Conservation (phyloP, 257 asterid species). For the Paraleonurus japonicus region DNA sequence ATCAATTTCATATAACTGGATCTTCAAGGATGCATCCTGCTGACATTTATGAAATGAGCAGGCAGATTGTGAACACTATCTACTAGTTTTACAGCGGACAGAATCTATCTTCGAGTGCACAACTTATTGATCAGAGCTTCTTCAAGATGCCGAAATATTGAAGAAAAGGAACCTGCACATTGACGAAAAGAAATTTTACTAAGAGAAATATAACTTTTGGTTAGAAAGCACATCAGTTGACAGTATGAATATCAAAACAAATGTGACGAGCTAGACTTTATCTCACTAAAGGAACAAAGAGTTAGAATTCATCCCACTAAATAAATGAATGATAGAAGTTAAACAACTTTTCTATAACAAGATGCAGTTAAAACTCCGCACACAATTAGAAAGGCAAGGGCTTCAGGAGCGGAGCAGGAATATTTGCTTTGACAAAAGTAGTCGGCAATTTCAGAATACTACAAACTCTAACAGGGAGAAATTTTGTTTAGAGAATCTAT, state of each 20-base stretch:
- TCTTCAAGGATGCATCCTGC: background rate
- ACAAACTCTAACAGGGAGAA: background rate
- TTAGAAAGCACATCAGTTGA: background rate
- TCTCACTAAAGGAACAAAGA: background rate
- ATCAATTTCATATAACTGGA: background rate
- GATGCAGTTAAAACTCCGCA: background rate
- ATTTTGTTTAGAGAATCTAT: background rate
- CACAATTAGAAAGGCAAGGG: background rate
- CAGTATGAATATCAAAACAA: background rate
- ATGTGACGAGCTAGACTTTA: too few relatives aligned
- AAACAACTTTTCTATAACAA: background rate
- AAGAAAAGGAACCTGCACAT: slow-evolving; percentile 55
- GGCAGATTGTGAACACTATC: background rate
- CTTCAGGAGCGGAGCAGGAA: background rate
- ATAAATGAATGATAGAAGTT: background rate
- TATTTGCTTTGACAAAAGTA: background rate
- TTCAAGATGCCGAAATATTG: slow-evolving; percentile 55
- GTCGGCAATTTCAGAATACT: background rate
- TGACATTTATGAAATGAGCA: background rate
- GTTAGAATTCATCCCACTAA: background rate
- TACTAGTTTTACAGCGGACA: slow-evolving; percentile 22
- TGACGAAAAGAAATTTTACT: background rate
- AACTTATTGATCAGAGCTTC: slow-evolving; percentile 44
- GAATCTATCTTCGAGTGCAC: slow-evolving; percentile 35
- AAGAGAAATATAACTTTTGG: background rate